Percentiles rank a stretch among this genome's conserved stretches.
These are phyloP conservation scores for Ustilaginoidea virens DNA, from an alignment of 2,329 filamentous ascomycete genomes.

Conservation along the genomic window DNA sequence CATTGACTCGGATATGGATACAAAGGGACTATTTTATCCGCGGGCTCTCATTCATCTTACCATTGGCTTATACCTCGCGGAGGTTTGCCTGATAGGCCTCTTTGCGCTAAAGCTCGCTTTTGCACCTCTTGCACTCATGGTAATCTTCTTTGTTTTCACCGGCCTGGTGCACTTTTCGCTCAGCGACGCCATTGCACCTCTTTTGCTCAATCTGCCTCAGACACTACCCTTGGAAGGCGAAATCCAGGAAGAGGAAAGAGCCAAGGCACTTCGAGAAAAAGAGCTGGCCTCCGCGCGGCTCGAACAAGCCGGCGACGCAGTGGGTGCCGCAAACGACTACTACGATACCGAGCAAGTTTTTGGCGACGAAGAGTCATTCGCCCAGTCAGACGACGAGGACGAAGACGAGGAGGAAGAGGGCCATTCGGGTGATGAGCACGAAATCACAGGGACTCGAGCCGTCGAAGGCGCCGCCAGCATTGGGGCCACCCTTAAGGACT, in stretches of 20 bases:
- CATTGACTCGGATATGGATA: conserved; percentile 67
- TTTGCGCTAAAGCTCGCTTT: conserved; percentile 55
- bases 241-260: conserved; percentile 26
- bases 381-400: conserved; percentile 12
- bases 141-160: conserved; percentile 61
- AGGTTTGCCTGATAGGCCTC: conserved; percentile 71
- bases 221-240: conserved; percentile 45
- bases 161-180: conserved; percentile 61
- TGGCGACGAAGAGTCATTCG: conserved; percentile 15
- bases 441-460: conserved; percentile 14
- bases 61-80: conserved; percentile 67
- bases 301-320: conserved; percentile 6
- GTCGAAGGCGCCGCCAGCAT: conserved; percentile 23
- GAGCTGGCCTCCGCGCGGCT: conserved; percentile 10
- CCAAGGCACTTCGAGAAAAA: conserved; percentile 22
- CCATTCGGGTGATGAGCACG: conserved; percentile 12
- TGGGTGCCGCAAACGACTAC: conserved; percentile 18
- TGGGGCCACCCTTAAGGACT: conserved; percentile 15
- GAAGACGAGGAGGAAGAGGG: conserved; percentile 12
- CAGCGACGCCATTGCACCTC: conserved; percentile 56
- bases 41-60: conserved; percentile 78
- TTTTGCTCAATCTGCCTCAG: conserved; percentile 66
- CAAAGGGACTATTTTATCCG: conserved; percentile 74
- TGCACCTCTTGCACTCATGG: conserved; percentile 60
- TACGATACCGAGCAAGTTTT: conserved; percentile 19